Conservation (phyloP, 192 early-diverging fungal genomes). For the Gigaspora rosea region DNA sequence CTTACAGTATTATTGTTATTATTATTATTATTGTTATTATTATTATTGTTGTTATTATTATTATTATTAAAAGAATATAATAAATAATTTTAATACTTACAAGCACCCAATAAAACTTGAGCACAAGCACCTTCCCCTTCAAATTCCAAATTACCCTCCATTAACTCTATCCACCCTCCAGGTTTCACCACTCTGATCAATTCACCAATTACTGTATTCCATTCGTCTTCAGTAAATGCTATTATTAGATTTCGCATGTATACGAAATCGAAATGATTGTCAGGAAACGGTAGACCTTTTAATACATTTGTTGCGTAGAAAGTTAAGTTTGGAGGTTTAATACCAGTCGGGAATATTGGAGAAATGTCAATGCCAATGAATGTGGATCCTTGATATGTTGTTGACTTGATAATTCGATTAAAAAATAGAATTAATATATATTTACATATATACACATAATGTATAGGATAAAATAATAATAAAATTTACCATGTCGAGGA, state of each 20-base stretch:
- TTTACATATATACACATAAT: too few species aligned
- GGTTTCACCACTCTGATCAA: conserved; percentile 54
- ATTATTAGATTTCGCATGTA: conserved; percentile 46
- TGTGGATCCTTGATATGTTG: conserved; percentile 42
- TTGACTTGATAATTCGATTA: conserved; percentile 15
- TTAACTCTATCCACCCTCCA: conserved; percentile 52
- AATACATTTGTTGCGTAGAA: conserved; percentile 39
- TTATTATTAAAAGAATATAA: too few species aligned
- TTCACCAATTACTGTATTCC: conserved; percentile 46
- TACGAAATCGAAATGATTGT: conserved; percentile 57
- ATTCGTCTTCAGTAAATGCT: conserved; percentile 43
- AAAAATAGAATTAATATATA: too few species aligned
- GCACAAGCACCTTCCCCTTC: too few species aligned
- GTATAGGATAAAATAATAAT: too few species aligned
- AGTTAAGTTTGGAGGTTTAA: conserved; percentile 39
- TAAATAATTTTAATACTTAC: too few species aligned
- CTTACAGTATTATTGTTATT: too few species aligned
- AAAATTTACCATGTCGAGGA: conserved; percentile 42
- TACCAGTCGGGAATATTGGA: conserved; percentile 39
- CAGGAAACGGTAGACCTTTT: conserved; percentile 43
- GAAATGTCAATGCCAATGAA: conserved; percentile 55
- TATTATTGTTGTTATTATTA: too few species aligned
- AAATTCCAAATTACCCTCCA: conserved; percentile 15
- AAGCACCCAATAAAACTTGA: too few species aligned
- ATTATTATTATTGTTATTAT: too few species aligned